Base-by-base conservation (phyloP, 1,284 basidiomycete species). In the Sporisorium exsertum region DNA sequence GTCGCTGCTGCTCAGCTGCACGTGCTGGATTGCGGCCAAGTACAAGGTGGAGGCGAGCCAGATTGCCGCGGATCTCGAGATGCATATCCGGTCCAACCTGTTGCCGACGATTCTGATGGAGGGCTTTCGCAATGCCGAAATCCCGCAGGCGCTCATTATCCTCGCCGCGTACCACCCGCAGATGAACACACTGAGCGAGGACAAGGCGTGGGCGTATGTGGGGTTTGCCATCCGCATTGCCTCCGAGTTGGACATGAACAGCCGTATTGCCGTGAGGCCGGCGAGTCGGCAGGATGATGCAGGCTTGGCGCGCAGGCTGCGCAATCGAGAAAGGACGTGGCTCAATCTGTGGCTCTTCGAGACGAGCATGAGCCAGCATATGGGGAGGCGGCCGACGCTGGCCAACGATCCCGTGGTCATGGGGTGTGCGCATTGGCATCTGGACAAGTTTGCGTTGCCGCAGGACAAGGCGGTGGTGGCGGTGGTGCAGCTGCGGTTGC, bases 321-420 rank as follows among this genome's bases (percentile, higher is more conserved):
- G 77, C 18, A 78, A 78, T 29, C 37, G 68, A 4, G 77, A 78
- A 49, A 33, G 78, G 16, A 79, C 77, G 0, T 79, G 78, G 78
- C 47, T 78, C 26, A 80, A 80, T 42, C 46, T 80, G 15, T 80
- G 75, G 75, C 59, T 80, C 6, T 80, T 66, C 45, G 78, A 80
- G 29, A 64, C 63, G 15, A 73, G 73, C 32, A 68, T 80, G 59
- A 66, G 74, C 45, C 73, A 76, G 50, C 78, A 80, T 22, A 80
- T 77, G 74, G 78, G 78, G 0, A 37, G 78, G 8, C 26, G 77
- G 20, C 69, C 77, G 2, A 80, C 78, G 9, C 52, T 80, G 18
- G 76, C 65, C 16, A 69, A 58, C 20, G 78, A 80, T 51, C 77
- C 78, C 1, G 77, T 80, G 26, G 74, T 79, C 9, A 64, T 70